A percentile compares a stretch with the other conserved stretches of the same genome.
These are phyloP conservation scores for Syzygium grande DNA, from an alignment of 345 rosid species.

Conservation along the genomic window DNA sequence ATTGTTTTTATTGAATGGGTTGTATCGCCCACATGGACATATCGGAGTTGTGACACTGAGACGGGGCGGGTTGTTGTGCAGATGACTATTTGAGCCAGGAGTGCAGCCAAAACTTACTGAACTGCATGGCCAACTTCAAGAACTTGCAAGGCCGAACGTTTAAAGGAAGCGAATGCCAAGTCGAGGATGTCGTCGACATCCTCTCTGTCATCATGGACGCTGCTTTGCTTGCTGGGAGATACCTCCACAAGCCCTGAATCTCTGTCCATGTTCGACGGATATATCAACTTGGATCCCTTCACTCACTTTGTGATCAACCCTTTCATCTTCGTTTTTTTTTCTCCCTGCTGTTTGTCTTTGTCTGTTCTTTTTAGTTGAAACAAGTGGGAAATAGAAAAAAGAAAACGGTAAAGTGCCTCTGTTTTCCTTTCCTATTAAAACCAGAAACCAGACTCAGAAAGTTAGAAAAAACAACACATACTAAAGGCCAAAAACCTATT, in stretches of 20 bases:
- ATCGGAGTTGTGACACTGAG: background rate
- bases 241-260: slow-evolving; percentile 56
- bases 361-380: background rate
- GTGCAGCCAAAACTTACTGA: slow-evolving; percentile 68
- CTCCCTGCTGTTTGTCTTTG: background rate
- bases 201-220: slow-evolving; percentile 69
- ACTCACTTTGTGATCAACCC: background rate
- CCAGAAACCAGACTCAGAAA: background rate
- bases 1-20: background rate
- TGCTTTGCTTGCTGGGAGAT: slow-evolving; percentile 86
- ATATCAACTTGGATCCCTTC: background rate
- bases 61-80: slow-evolving; percentile 11
- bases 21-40: background rate
- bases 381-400: background rate
- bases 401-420: background rate
- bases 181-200: slow-evolving; percentile 47
- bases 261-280: background rate
- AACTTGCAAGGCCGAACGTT: slow-evolving; percentile 34
- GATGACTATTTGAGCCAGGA: slow-evolving; percentile 86
- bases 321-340: background rate
- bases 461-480: background rate
- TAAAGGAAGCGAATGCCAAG: slow-evolving; percentile 64
- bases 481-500: background rate
- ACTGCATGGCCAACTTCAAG: slow-evolving; percentile 59
- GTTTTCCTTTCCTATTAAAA: background rate